These are phyloP conservation scores for Apium graveolens DNA, from an alignment of 129 eudicot species.

Conservation along the genomic window DNA sequence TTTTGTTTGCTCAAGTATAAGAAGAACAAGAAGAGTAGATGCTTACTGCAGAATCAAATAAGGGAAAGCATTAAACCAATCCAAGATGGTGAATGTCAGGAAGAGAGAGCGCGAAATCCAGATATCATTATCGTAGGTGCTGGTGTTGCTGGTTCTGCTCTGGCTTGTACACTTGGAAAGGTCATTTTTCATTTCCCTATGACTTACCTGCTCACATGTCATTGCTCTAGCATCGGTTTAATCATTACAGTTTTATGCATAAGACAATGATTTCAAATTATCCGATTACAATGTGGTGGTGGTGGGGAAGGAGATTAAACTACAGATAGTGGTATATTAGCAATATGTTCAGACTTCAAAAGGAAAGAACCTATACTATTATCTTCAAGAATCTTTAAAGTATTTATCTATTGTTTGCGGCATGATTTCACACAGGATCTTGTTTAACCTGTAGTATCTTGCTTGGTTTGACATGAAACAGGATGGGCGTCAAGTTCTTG, in stretches of 20 bases:
- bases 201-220: neutral
- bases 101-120: slow-evolving; percentile 1
- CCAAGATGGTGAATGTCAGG: neutral
- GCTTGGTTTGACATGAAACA: neutral
- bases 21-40: neutral
- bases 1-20: neutral
- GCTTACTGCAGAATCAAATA: neutral
- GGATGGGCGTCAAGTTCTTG: slow-evolving; percentile 10
- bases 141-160: slow-evolving; percentile 12
- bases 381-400: no score
- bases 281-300: neutral
- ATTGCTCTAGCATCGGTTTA: neutral
- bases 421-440: neutral
- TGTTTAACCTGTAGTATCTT: neutral
- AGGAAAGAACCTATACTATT: no score
- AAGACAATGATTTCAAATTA: neutral
- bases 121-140: slow-evolving; percentile 1
- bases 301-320: neutral
- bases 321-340: no score
- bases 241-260: neutral
- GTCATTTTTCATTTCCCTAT: neutral
- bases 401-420: neutral
- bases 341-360: no score
- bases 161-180: slow-evolving; percentile 9
- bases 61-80: neutral